These are phyloP conservation scores for Podaxis sp. DNA, from an alignment of 768 basidiomycete genomes.

Conservation along the genomic window DNA sequence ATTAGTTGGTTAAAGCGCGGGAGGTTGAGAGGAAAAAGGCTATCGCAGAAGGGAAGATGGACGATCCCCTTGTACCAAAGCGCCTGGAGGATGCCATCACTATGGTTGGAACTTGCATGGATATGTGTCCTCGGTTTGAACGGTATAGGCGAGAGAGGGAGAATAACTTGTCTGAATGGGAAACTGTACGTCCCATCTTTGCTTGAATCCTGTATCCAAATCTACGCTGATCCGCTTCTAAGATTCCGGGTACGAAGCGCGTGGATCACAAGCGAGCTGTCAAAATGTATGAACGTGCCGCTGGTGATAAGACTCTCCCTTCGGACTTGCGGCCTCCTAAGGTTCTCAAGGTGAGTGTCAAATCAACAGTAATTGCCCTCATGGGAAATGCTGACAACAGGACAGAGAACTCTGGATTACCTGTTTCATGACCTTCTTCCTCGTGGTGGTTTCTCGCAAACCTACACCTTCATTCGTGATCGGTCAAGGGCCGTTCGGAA, in stretches of 20 bases:
- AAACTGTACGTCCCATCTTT: conserved; percentile 62
- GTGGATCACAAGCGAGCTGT: conserved; percentile 88
- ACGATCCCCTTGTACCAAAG: conserved; percentile 77
- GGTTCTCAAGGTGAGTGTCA: conserved; percentile 65
- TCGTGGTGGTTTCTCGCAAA: conserved; percentile 61
- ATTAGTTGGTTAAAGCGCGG: conserved; percentile 69
- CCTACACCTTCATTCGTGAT: conserved; percentile 88
- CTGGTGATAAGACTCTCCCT: conserved; percentile 88
- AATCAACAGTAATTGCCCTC: background rate
- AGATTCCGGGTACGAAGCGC: conserved; percentile 81
- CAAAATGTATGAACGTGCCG: conserved; percentile 92
- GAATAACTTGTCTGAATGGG: conserved; percentile 84
- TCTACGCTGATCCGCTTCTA: conserved; percentile 36
- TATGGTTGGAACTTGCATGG: conserved; percentile 88
- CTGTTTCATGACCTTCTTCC: conserved; percentile 82
- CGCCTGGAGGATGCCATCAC: conserved; percentile 87
- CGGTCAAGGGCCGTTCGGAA: conserved; percentile 86
- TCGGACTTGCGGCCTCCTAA: conserved; percentile 88
- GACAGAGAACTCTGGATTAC: conserved; percentile 85
- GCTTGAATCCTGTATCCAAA: conserved; percentile 23
- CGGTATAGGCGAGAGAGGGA: conserved; percentile 87
- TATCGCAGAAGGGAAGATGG: conserved; percentile 84
- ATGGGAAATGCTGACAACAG: conserved; percentile 4
- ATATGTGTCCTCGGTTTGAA: conserved; percentile 96
- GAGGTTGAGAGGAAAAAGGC: conserved; percentile 69